Conservation (phyloP, 768 basidiomycete species). For the Rhodosporidiobolus sp. region DNA sequence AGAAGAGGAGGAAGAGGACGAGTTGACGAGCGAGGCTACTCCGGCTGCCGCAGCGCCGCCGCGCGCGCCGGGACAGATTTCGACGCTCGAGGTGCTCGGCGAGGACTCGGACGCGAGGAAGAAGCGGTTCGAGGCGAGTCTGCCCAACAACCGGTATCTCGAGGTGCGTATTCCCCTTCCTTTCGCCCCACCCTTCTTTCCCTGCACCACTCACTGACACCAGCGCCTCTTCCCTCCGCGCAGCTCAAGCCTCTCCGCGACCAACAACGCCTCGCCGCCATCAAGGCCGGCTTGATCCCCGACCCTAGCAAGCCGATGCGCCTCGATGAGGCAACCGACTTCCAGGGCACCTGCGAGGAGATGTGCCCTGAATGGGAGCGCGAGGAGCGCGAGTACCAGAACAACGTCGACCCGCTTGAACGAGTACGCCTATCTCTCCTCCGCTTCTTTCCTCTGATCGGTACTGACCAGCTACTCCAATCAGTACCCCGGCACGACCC, state of each 20-base stretch:
- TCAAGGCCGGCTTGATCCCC: constrained; percentile 80
- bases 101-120: constrained; percentile 36
- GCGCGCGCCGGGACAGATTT: constrained; percentile 15
- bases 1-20: neutral
- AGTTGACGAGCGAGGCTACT: neutral
- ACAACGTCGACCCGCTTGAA: constrained; percentile 82
- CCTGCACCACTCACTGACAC: neutral
- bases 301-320: constrained; percentile 74
- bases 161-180: constrained; percentile 13
- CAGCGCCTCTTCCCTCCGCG: no score
- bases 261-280: constrained; percentile 52
- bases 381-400: constrained; percentile 82
- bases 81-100: constrained; percentile 36
- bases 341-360: constrained; percentile 83
- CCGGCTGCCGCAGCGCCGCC: neutral
- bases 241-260: constrained; percentile 51
- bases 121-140: constrained; percentile 30
- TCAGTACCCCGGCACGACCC: constrained; percentile 69
- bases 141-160: constrained; percentile 36
- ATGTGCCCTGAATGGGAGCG: constrained; percentile 96
- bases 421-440: constrained; percentile 57
- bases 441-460: constrained; percentile 17
- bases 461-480: neutral
- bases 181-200: neutral
- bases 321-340: constrained; percentile 84